Percentiles rank a stretch among this genome's conserved stretches.
Evolutionary conservation across 441 rosid genomes (phyloP).

Genomic region (Viola pubescens): DNA sequence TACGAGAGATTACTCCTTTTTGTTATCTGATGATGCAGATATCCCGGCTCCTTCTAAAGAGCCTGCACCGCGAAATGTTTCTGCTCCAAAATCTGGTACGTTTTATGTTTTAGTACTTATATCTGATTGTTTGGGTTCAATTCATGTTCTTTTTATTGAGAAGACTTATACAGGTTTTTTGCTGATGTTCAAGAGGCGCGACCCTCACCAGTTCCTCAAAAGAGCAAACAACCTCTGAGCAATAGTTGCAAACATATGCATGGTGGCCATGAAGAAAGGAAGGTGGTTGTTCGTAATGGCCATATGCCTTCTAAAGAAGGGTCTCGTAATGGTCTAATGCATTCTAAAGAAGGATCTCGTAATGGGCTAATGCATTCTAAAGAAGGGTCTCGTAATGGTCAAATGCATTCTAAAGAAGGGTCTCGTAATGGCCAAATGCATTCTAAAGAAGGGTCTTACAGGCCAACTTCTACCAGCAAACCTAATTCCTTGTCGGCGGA

Average conservation of each 20-base stretch:
- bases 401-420: too few relatives aligned
- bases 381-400: too few relatives aligned
- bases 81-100: conserved; percentile 50
- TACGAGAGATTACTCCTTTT: conserved; percentile 87
- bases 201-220: conserved; percentile 37
- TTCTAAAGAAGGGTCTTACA: too few relatives aligned
- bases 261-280: conserved; percentile 32
- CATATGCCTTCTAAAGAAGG: conserved; percentile 31
- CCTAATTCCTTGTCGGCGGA: conserved; percentile 25
- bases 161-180: conserved; percentile 61
- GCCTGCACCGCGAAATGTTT: conserved; percentile 31
- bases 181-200: conserved; percentile 74
- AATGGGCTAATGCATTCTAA: too few relatives aligned
- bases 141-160: conserved; percentile 37
- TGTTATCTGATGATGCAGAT: conserved; percentile 64
- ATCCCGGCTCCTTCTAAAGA: conserved; percentile 50
- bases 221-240: conserved; percentile 45
- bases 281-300: conserved; percentile 33
- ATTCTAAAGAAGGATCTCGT: too few relatives aligned
- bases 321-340: too few relatives aligned
- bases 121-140: conserved; percentile 20
- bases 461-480: conserved; percentile 34
- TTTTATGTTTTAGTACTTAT: conserved; percentile 11
- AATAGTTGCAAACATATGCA: conserved; percentile 36
- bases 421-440: too few relatives aligned